These are phyloP conservation scores for Talaromyces amestolkiae DNA, from an alignment of 2,329 filamentous ascomycete genomes.

Conservation along the genomic window DNA sequence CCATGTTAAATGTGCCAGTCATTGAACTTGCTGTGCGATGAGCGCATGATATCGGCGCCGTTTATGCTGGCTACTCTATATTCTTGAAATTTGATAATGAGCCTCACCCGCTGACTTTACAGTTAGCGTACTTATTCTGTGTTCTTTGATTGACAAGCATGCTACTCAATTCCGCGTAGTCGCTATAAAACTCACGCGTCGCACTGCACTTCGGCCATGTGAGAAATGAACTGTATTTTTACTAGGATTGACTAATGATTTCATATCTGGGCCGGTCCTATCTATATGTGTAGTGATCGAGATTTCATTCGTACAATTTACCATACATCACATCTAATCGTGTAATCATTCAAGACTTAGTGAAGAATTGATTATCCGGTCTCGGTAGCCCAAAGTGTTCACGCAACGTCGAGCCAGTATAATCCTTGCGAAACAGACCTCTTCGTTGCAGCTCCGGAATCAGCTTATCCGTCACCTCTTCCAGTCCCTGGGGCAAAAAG, in stretches of 20 bases:
- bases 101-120: too few relatives aligned
- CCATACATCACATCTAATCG: neutral
- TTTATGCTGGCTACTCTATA: too few relatives aligned
- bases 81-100: too few relatives aligned
- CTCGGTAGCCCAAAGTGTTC: slow-evolving; percentile 55
- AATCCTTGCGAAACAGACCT: slow-evolving; percentile 53
- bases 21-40: too few relatives aligned
- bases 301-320: neutral
- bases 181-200: too few relatives aligned
- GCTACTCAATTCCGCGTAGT: too few relatives aligned
- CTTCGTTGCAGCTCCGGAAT: slow-evolving; percentile 53
- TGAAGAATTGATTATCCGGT: slow-evolving; percentile 44
- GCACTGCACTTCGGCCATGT: neutral
- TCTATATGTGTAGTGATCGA: neutral
- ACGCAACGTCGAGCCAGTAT: slow-evolving; percentile 52
- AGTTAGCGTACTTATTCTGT: too few relatives aligned
- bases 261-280: neutral
- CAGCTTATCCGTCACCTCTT: slow-evolving; percentile 49
- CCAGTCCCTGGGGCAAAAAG: slow-evolving; percentile 51
- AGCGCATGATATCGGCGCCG: too few relatives aligned
- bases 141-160: too few relatives aligned
- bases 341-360: neutral
- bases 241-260: neutral
- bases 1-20: too few relatives aligned
- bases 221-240: neutral